Base-by-base conservation (phyloP, 257 asterid genomes). In the Fraxinus pennsylvanica region DNA sequence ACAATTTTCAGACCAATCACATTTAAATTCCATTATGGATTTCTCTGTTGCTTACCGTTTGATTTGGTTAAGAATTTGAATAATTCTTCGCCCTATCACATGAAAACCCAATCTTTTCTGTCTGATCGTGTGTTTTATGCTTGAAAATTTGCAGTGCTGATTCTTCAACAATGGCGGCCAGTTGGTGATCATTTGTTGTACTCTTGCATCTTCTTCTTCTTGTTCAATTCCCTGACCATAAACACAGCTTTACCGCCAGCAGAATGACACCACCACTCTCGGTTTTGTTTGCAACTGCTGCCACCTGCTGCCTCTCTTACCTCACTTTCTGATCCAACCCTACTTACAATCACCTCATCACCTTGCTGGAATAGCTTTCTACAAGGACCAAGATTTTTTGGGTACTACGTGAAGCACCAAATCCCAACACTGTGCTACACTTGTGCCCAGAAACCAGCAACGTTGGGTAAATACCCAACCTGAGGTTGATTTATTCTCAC, bases 241-340 rank as follows among this genome's bases (percentile, higher is more conserved):
- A 57, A 86, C 87, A 90, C 92, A 90, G 82, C 88, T 90, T 30
- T 9, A 69, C 17, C 88, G 91, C 78, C 5, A 30, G 25, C 3
- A 6, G 9, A 85, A 80, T 78, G 9, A 77, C 80, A 75, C 79
- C 82, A 67, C 3, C 66, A 79, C 91, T 4, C 81, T 86, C 14
- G 96, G 96, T 32, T 89, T 76, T 85, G 59, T 78, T 52, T 89
- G 93, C 83, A 89, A 89, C 78, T 84, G 84, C 22, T 6, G 74
- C 87, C 74, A 2, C 81, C 19, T 73, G 84, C n/a, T 89, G 92
- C 87, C 25, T 71, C 35, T 83, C 94, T 27, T 91, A 83, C 82
- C 83, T 87, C 74, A 83, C 96, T 19, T 89, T 91, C 30, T 1
- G 30, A 29, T 29, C 30, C 30, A 29, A 1, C 30, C 30, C 30